Conservation (phyloP, 768 basidiomycete genomes). For the Mrakia frigida region DNA sequence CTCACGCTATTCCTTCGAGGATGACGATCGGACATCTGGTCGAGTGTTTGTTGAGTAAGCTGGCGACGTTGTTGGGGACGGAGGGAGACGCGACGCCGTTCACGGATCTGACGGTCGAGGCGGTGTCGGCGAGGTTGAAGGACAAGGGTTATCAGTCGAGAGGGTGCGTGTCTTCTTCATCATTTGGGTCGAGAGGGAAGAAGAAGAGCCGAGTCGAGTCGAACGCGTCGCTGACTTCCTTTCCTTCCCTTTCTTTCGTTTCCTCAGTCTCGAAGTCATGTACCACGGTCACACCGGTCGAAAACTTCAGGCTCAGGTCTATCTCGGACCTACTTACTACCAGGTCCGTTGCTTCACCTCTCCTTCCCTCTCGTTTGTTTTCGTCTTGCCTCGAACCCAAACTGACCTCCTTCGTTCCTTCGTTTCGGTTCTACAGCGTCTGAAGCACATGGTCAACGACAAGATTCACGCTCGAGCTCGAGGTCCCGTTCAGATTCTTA, state of each 20-base stretch:
- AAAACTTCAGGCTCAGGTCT: constrained; percentile 95
- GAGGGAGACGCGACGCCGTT: constrained; percentile 99
- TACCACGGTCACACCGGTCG: constrained; percentile 98
- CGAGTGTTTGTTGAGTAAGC: constrained; percentile 92
- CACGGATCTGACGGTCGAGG: constrained; percentile 94
- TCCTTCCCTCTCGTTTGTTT: neutral
- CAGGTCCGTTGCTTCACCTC: constrained; percentile 47
- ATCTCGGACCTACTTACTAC: constrained; percentile 98
- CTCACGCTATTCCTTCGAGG: constrained; percentile 98
- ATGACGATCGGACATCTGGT: constrained; percentile 99
- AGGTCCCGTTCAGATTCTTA: constrained; percentile 96
- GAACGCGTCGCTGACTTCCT: neutral
- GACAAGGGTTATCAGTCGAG: constrained; percentile 93
- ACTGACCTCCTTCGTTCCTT: neutral
- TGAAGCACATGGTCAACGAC: constrained; percentile 93
- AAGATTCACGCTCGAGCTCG: constrained; percentile 97
- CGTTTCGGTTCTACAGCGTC: constrained; percentile 16
- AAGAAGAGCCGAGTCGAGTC: neutral
- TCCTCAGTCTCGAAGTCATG: constrained; percentile 72
- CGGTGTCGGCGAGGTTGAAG: constrained; percentile 84
- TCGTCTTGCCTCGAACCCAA: neutral
- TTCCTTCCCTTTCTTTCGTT: neutral
- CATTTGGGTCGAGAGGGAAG: neutral
- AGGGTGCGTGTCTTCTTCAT: constrained; percentile 49
- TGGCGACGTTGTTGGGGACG: constrained; percentile 90